Evolutionary conservation across 2,329 filamentous ascomycete species (phyloP), one percentile per base, ranked within the genome.

Genomic region (Neoscytalidium dimidiatum): DNA sequence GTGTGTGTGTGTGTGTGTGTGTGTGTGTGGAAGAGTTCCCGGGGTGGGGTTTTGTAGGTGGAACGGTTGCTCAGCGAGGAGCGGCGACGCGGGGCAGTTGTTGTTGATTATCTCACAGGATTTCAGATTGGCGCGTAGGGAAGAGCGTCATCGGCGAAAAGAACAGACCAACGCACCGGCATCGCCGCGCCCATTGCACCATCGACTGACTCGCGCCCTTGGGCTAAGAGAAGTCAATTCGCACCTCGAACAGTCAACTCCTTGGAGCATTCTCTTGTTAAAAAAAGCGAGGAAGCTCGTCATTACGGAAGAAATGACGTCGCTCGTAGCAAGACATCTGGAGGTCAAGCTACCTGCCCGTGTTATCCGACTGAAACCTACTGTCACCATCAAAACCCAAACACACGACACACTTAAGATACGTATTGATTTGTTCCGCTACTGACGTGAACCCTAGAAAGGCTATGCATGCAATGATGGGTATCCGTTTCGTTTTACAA

Each of bases 401-500:
- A 41, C 38, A 41, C 19, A n/a, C 38, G 13, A 41, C 38, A 41
- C 7, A 11, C 14, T 13, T 8, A 43, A 43, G n/a, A n/a, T n/a
- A n/a, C n/a, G n/a, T n/a, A n/a, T n/a, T n/a, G n/a, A n/a, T n/a
- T n/a, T n/a, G n/a, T 33, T 52, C 28, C 8, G 23, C 29, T 33
- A 31, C 49, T 21, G 14, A 31, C 17, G 11, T 28, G 23, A 43
- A 17, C 19, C 46, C 17, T n/a, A 46, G 23, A 17, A 28, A 26
- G 33, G 21, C 11, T 48, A 31, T 60, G 41, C 38, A 60, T 60
- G 23, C 53, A 58, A 53, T 29, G 23, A 60, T 60, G 56, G 56
- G 56, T 60, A 60, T 60, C 56, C 56, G 56, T 46, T 60, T 48
- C 28, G 23, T 51, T 29, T 51, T 23, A n/a, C n/a, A n/a, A n/a